Evolutionary conservation across 2,329 filamentous ascomycete genomes (phyloP), one percentile per base, ranked within the genome.

Genomic region (Stemphylium vesicarium): DNA sequence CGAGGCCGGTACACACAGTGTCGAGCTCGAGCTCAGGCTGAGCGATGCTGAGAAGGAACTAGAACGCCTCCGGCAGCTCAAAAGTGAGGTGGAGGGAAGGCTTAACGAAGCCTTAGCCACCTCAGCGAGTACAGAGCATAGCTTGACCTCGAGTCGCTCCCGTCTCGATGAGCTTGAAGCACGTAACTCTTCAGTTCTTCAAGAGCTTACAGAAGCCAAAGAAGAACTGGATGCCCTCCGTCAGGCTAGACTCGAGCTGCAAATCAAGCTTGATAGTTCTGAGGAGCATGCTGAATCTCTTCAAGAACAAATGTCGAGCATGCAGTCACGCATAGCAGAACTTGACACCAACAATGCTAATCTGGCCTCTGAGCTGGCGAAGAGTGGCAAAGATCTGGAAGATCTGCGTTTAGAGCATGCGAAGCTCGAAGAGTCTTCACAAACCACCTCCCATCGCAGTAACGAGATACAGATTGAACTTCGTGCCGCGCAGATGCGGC

Each of bases 401-500:
- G 50, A 52, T n/a, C 40, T 67, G 18, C 65, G 52, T 4, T 31
- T 43, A 2, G 22, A 56, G 3, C 58, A 66, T 15, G 22, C 39
- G 7, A 47, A 51, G 35, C 56, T 66, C 10, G 51, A 55, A n/a
- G 44, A 69, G 4, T 52, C 53, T 2, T 37, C 59, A 7, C 41
- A 44, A 10, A 18, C 31, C 15, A 36, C 51, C 1, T 57, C 51
- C 4, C 11, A 50, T 24, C 56, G 41, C 4, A 61, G 48, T 9
- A 13, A 7, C 18, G 60, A 60, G 15, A 51, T 71, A 11, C 63
- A 72, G 45, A 48, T 52, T 7, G 61, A 66, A 15, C 24, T 69
- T 3, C 59, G 50, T 13, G 61, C 62, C 29, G 57, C 58, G 11
- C 58, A 59, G 33, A 63, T 66, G 43, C 63, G 62, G 22, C 65